These are phyloP conservation scores for Cephaloascus fragrans DNA, from an alignment of 805 yeast species.

Conservation along the genomic window DNA sequence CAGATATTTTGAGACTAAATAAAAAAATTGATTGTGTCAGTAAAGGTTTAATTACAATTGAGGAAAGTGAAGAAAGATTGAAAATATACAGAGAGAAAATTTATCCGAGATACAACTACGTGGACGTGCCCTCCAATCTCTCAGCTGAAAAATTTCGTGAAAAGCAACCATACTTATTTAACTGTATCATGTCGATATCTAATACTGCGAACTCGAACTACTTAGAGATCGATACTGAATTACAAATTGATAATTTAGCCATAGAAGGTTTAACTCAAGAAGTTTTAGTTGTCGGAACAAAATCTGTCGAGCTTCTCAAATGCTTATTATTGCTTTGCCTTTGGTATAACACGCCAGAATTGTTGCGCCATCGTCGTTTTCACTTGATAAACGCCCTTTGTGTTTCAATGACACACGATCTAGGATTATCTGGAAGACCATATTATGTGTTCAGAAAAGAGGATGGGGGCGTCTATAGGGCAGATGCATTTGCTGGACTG, in stretches of 20 bases:
- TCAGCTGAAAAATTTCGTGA: slow-evolving; percentile 38
- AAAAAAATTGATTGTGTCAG: slow-evolving; percentile 39
- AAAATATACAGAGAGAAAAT: slow-evolving; percentile 37
- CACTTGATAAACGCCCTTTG: slow-evolving; percentile 61
- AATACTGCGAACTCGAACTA: slow-evolving; percentile 29
- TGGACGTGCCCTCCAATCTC: slow-evolving; percentile 37
- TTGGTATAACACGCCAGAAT: slow-evolving; percentile 83
- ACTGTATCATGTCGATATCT: slow-evolving; percentile 54
- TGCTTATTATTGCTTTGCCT: slow-evolving; percentile 49
- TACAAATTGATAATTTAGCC: slow-evolving; percentile 44
- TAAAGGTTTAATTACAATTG: slow-evolving; percentile 44
- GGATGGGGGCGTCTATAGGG: slow-evolving; percentile 29
- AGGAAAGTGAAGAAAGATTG: slow-evolving; percentile 51
- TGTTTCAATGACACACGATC: slow-evolving; percentile 60
- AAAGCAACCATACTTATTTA: slow-evolving; percentile 51
- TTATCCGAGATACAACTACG: slow-evolving; percentile 42
- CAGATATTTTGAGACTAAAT: slow-evolving; percentile 15
- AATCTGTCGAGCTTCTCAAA: slow-evolving; percentile 58
- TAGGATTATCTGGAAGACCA: slow-evolving; percentile 58
- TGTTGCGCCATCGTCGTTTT: slow-evolving; percentile 69
- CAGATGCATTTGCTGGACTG: slow-evolving; percentile 26
- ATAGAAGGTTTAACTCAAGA: slow-evolving; percentile 44
- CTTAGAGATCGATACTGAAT: slow-evolving; percentile 26
- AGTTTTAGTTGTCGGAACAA: slow-evolving; percentile 59
- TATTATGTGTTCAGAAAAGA: slow-evolving; percentile 27